These are phyloP conservation scores for Pseudogymnoascus sp. DNA, from an alignment of 2,329 filamentous ascomycete genomes.

Conservation along the genomic window DNA sequence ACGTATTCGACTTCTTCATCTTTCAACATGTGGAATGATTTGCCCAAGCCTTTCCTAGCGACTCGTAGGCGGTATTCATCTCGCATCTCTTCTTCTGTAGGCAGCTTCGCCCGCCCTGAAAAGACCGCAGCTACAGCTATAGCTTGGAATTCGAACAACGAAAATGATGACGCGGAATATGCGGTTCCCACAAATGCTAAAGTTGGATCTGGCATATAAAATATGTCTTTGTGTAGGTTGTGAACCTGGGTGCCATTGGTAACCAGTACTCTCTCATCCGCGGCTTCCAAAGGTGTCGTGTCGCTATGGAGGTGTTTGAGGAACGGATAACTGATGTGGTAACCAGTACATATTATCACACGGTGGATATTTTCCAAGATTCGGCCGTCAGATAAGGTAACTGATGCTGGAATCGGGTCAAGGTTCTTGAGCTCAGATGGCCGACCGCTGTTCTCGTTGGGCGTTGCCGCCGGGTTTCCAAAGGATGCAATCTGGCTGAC, in stretches of 20 bases:
- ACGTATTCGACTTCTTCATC: constrained; percentile 21
- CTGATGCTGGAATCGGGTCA: constrained; percentile 39
- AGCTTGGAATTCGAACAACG: constrained; percentile 44
- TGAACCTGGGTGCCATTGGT: constrained; percentile 38
- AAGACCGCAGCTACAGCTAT: constrained; percentile 38
- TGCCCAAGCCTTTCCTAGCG: constrained; percentile 33
- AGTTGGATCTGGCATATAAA: constrained; percentile 42
- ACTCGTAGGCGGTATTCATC: constrained; percentile 33
- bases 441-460: constrained; percentile 32
- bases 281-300: constrained; percentile 35
- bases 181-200: constrained; percentile 40
- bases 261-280: constrained; percentile 47
- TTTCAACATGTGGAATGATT: constrained; percentile 38
- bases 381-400: constrained; percentile 46
- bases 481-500: constrained; percentile 21
- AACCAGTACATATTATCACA: constrained; percentile 61
- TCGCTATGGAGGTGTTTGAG: constrained; percentile 41
- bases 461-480: constrained; percentile 22
- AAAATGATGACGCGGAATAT: constrained; percentile 42
- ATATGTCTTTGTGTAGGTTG: constrained; percentile 46
- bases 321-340: constrained; percentile 61
- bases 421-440: constrained; percentile 8
- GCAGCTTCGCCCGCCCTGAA: constrained; percentile 32
- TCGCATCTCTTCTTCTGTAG: constrained; percentile 32
- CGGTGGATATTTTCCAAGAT: constrained; percentile 49